Percentiles rank a stretch among this genome's conserved stretches.
Conservation (phyloP, 495 filamentous ascomycete species). For the Massariosphaeria phaeospora region DNA sequence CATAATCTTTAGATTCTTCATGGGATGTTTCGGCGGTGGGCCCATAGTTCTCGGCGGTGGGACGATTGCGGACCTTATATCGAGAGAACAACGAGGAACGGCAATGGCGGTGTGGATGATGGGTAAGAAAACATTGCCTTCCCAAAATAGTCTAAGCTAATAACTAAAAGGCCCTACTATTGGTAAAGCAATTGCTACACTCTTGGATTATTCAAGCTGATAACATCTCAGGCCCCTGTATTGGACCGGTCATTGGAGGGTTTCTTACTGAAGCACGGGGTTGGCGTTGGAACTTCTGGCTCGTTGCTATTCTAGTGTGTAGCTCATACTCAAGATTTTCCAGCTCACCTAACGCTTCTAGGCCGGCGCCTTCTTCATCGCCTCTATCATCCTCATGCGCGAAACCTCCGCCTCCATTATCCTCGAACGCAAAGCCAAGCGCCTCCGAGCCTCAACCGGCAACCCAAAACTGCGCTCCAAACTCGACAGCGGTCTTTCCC, state of each 20-base stretch:
- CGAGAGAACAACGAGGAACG: conserved; percentile 42
- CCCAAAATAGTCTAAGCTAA: no score
- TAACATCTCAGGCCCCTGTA: conserved; percentile 25
- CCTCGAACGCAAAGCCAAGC: conserved; percentile 34
- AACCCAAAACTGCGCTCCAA: conserved; percentile 37
- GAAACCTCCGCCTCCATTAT: conserved; percentile 36
- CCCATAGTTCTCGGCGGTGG: conserved; percentile 47
- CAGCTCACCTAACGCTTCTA: conserved; percentile 4
- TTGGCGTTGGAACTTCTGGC: conserved; percentile 41
- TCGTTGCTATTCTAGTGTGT: conserved; percentile 38
- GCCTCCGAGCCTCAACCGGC: conserved; percentile 34
- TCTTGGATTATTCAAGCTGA: no score
- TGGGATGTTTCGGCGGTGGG: conserved; percentile 43
- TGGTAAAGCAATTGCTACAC: no score
- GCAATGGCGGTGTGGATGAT: conserved; percentile 48
- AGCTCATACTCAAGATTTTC: not conserved
- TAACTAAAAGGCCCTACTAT: no score
- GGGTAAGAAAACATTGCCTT: no score
- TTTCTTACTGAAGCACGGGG: conserved; percentile 35
- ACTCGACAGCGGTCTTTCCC: conserved; percentile 35
- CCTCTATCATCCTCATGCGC: conserved; percentile 27
- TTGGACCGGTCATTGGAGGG: conserved; percentile 46
- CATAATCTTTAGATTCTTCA: conserved; percentile 47
- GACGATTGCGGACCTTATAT: conserved; percentile 46
- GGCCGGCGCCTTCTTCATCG: conserved; percentile 29